phyloP scores from a whole-genome alignment of 257 asterid species.

The Forsythia suspensa region DNA sequence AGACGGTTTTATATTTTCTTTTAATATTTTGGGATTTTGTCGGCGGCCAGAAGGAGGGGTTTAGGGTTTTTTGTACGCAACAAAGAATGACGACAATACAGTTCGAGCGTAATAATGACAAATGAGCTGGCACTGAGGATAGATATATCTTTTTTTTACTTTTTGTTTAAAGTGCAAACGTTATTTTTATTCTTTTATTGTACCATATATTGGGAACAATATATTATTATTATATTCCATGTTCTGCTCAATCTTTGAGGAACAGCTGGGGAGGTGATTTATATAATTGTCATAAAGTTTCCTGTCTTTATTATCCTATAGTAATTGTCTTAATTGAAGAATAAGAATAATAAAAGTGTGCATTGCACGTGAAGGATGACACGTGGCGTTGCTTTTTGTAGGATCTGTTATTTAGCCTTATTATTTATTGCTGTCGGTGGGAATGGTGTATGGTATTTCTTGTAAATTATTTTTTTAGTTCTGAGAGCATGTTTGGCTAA shows the following conservation, averaged over 20 bases:
- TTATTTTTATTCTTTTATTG: slow-evolving; percentile 19
- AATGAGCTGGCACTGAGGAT: slow-evolving; percentile 28
- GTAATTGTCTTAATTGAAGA: not conserved
- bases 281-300: slow-evolving; percentile 2
- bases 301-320: slow-evolving; percentile 9
- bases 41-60: slow-evolving; percentile 21
- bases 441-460: not conserved
- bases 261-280: slow-evolving; percentile 29
- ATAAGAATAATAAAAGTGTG: slow-evolving; percentile 11
- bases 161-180: slow-evolving; percentile 5
- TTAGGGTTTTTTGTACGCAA: slow-evolving; percentile 27
- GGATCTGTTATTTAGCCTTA: not conserved
- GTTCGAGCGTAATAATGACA: slow-evolving; percentile 16
- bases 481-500: not conserved
- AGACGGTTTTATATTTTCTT: too few relatives aligned
- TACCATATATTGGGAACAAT: slow-evolving; percentile 30
- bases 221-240: slow-evolving; percentile 18
- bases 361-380: slow-evolving; percentile 22
- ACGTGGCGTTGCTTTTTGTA: slow-evolving; percentile 7
- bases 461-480: not conserved
- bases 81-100: slow-evolving; percentile 12
- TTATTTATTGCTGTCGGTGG: not conserved
- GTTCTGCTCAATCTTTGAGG: slow-evolving; percentile 16
- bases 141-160: slow-evolving; percentile 29
- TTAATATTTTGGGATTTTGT: not conserved